Base-by-base conservation (phyloP, 1,284 basidiomycete species). In the Fomitopsis schrenkii region DNA sequence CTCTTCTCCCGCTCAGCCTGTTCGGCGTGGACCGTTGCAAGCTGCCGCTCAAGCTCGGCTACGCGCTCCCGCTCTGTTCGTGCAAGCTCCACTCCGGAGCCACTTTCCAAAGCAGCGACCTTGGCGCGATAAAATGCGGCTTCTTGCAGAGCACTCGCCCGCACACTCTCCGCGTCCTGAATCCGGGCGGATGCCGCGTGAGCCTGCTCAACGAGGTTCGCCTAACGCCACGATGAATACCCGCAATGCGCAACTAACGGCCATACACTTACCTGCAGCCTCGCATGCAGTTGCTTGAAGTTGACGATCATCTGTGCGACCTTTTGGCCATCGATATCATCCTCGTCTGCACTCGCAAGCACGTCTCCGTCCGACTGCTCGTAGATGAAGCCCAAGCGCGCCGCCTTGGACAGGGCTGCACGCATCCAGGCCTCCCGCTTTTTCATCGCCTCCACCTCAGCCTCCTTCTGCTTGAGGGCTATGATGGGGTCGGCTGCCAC, bases 61-160 rank as follows among this genome's bases (percentile, higher is more conserved):
- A 30, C 17, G 5, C 52, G 52, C 35, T 54, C 52, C 35, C 52
- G 52, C 52, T 54, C 52, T 38, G 19, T 17, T 3, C 57, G 64
- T 35, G 81, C 78, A 2, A 87, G 70, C 46, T 97, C 94, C 6
- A 77, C 75, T 6, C 85, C 80, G 19, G 86, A 85, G 57, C 84
- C 83, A 1, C 84, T 78, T 73, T 99, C 97, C 62, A 94, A 78
- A 0, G 97, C 95, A 4, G 88, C 83, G 12, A 97, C 79, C 77
- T 98, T 98, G 55, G 96, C 94, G 54, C 97, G 94, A 74, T 95
- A 98, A 77, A 93, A 99, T 1, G 96, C 94, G 1, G 97, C 93
- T 75, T 99, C 97, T 74, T 99, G 94, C 6, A 94, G 76, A 1
- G 97, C 97, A 55, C 86, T 89, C 5, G 83, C 76, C 65, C 91